Evolutionary conservation across 331 rosid genomes (phyloP), one percentile per base, ranked within the genome.

Genomic region (Malus hybrid): DNA sequence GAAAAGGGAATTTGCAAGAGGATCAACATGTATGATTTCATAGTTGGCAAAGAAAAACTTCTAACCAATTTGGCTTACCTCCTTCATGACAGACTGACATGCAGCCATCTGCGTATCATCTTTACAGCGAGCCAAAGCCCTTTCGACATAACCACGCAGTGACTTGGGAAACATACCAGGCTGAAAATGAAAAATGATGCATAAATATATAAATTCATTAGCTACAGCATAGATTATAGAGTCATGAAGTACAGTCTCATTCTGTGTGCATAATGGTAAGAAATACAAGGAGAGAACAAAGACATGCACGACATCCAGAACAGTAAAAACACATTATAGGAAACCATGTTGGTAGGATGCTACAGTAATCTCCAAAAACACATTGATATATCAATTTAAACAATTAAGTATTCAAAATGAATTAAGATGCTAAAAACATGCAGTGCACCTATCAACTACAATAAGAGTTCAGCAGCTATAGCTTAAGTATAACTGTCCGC

Each of bases 111-210:
- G 96, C 57, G 39, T 82, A 73, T 95, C 99, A 84, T 86, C 97
- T 83, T 90, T 89, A 87, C 93, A 95, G 31, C 99, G 96, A 78
- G 91, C 89, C 91, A 92, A 86, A 75, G 93, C 98, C 86, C 97
- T 95, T 85, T 89, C 98, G 69, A 93, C 97, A 85, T 95, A 95
- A 68, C 93, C 96, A 62, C 99, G 93, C 73, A 95, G 79, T 29
- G 97, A 92, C 76, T 86, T 92, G 34, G 99, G 99, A 77, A 92
- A 92, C 88, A 80, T 83, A 75, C 89, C 96, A 72, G 99, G 93
- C 99, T 95, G 92, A 81, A 81, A 67, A 76, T 50, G 76, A 85
- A 63, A 71, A 69, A 73, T 50, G 54, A 65, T 31, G 80, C 39
- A 71, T 65, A 73, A 75, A 76, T 64, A 71, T 10, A 73, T 15